Conservation (phyloP, 2,329 filamentous ascomycete genomes). For the Sordariomycetes sp. region DNA sequence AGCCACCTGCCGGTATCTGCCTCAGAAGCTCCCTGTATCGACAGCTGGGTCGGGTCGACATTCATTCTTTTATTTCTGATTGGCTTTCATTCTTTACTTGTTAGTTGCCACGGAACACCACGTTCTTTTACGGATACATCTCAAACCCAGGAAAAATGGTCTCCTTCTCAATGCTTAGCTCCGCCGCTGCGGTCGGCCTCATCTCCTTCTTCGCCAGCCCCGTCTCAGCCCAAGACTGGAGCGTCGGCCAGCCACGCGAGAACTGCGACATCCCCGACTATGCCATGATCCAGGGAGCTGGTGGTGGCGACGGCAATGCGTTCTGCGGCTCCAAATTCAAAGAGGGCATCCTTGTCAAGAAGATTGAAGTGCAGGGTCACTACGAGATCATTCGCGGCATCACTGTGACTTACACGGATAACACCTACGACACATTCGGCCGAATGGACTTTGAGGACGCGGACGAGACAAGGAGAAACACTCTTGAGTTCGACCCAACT, state of each 20-base stretch:
- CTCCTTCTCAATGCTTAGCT: not conserved
- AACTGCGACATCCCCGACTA: not conserved
- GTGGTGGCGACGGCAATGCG: not conserved
- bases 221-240: too few relatives aligned
- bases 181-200: not conserved
- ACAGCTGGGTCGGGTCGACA: too few relatives aligned
- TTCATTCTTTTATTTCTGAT: too few relatives aligned
- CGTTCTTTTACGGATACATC: too few relatives aligned
- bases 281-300: too few relatives aligned
- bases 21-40: too few relatives aligned
- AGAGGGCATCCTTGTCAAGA: slow-evolving; percentile 1
- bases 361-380: not conserved
- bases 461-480: not conserved
- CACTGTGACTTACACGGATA: slow-evolving; percentile 2
- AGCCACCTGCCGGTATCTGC: too few relatives aligned
- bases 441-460: slow-evolving; percentile 1
- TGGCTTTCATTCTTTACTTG: too few relatives aligned
- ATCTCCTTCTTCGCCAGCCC: not conserved
- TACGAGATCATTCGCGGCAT: not conserved
- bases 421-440: not conserved
- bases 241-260: too few relatives aligned
- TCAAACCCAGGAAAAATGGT: not conserved
- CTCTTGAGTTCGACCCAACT: not conserved
- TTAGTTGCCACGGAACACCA: too few relatives aligned
- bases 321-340: slow-evolving; percentile 2